Evolutionary conservation across 1,139 yeast species (phyloP), one percentile per base, ranked within the genome.

Genomic region (Pichia sp.): DNA sequence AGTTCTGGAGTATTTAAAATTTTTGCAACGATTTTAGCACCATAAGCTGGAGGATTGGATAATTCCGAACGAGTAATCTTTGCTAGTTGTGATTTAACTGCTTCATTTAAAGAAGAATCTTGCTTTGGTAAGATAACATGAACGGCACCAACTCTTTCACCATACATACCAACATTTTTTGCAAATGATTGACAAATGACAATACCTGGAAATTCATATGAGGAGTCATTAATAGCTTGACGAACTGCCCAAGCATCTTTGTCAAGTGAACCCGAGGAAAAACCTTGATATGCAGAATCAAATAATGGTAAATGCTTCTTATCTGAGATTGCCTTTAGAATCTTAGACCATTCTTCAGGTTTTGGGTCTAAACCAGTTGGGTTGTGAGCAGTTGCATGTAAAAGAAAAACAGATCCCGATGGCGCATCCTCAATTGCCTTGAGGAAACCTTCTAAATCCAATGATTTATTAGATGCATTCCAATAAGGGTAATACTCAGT

Each of bases 331-430:
- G 80, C 82, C 45, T 76, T 73, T 47, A 85, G 73, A 45, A 92
- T 82, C 64, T 74, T 68, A 45, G 73, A 73, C 97, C 97, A 90
- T 68, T 92, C 90, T 56, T 82, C 94, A 48, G 74, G 70, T 27
- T 87, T 82, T 58, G 95, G 95, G 69, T 92, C 98, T 67, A 90
- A 82, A 56, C 97, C 98, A 32, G 98, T 92, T 54, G 98, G 98
- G 70, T 92, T 92, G 71, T 92, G 98, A 53, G 97, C 96, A 67
- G 97, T 89, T 22, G 97, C 92, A 66, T 92, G 98, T 54, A 92
- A 73, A 53, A 90, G 74, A 59, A 92, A 85, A 41, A 87, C 77
- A 11, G 95, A 83, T 36, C 94, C 94, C 20, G 68, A 64, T 45
- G 92, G 90, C 26, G 96, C 96, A 27, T 67, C 51, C 49, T 77